phyloP scores from a whole-genome alignment of 2,329 filamentous ascomycete genomes.

The Colletotrichum caudatum region DNA sequence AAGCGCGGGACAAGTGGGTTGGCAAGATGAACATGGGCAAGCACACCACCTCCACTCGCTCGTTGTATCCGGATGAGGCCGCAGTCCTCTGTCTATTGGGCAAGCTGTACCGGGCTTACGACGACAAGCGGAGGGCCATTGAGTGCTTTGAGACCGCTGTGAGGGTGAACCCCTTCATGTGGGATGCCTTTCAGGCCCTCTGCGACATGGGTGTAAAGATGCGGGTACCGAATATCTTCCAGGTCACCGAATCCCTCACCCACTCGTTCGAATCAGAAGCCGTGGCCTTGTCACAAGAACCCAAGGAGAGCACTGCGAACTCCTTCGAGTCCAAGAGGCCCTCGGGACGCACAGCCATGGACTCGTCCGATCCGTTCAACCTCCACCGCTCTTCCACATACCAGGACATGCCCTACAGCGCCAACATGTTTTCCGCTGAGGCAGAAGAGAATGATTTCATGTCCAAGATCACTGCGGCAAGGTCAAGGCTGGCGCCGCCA shows the following conservation, averaged over 20 bases:
- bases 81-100: constrained; percentile 87
- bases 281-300: constrained; percentile 50
- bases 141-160: constrained; percentile 89
- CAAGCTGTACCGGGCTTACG: constrained; percentile 86
- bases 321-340: constrained; percentile 59
- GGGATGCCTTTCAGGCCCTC: constrained; percentile 92
- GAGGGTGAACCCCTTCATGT: constrained; percentile 94
- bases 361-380: constrained; percentile 65
- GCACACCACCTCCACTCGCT: constrained; percentile 81
- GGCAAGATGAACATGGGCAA: constrained; percentile 83
- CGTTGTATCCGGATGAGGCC: constrained; percentile 83
- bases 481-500: constrained; percentile 58
- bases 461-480: constrained; percentile 66
- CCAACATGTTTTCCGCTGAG: constrained; percentile 56
- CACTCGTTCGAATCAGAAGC: constrained; percentile 60
- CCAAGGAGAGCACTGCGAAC: constrained; percentile 53
- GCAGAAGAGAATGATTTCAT: constrained; percentile 66
- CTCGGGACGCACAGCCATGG: constrained; percentile 53
- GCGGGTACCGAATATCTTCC: constrained; percentile 88
- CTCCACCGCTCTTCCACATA: constrained; percentile 55
- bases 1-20: constrained; percentile 80
- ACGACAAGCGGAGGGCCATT: constrained; percentile 85
- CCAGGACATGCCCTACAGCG: constrained; percentile 54
- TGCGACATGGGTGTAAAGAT: constrained; percentile 89
- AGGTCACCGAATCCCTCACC: constrained; percentile 69